phyloP scores from a whole-genome alignment of 345 rosid genomes.

The Hibiscus tridactylites region DNA sequence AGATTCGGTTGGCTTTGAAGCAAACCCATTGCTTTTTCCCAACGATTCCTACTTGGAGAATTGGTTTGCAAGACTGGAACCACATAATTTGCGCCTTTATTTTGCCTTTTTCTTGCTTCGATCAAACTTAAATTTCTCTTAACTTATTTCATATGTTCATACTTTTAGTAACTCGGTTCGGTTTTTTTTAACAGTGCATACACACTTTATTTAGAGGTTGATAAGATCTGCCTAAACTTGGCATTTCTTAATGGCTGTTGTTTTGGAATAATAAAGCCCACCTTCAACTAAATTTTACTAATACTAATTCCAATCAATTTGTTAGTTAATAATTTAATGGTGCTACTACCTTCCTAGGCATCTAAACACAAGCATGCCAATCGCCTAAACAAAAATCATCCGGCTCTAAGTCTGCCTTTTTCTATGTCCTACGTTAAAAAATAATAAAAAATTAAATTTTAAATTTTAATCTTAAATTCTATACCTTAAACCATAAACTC shows the following conservation, averaged over 20 bases:
- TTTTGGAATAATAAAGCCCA: no score
- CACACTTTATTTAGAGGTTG: neutral
- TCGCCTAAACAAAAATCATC: no score
- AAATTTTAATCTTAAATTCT: no score
- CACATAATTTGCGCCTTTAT: conserved; percentile 27
- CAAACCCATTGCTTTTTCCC: conserved; percentile 53
- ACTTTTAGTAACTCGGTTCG: neutral
- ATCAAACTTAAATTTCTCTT: neutral
- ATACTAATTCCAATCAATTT: neutral
- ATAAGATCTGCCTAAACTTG: neutral
- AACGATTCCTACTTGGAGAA: conserved; percentile 37
- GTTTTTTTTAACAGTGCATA: neutral
- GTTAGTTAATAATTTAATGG: neutral
- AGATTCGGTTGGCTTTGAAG: conserved; percentile 68
- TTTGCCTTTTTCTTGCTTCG: neutral
- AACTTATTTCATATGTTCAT: neutral
- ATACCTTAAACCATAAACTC: no score
- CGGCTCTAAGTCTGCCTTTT: no score
- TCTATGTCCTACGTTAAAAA: no score
- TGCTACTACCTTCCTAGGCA: neutral
- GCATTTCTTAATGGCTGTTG: neutral
- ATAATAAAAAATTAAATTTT: no score
- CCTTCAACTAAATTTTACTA: neutral
- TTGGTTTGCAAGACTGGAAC: conserved; percentile 62
- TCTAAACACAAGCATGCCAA: neutral